A percentile compares a stretch with the other conserved stretches of the same genome.
These are phyloP conservation scores for Wickerhamiella lipophila DNA, from an alignment of 805 yeast genomes.

Conservation along the genomic window DNA sequence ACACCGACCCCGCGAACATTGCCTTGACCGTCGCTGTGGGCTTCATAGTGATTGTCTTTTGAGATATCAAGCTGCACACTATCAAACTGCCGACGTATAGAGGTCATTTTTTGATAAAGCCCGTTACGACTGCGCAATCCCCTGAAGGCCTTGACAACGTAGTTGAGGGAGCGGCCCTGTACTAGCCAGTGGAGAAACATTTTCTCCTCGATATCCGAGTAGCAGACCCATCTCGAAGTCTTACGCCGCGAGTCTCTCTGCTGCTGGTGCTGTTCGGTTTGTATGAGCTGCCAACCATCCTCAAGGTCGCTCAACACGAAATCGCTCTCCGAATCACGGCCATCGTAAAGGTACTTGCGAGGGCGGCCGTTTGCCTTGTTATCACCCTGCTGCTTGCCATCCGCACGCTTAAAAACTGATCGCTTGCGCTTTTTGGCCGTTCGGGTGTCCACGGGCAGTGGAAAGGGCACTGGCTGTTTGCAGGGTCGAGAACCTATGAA, in stretches of 20 bases:
- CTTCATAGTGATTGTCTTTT: background rate
- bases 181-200: conserved; percentile 9
- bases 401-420: background rate
- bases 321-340: background rate
- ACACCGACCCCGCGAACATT: background rate
- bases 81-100: background rate
- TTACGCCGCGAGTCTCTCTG: background rate
- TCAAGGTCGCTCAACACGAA: conserved; percentile 5
- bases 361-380: conserved; percentile 9
- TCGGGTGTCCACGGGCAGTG: background rate
- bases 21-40: background rate
- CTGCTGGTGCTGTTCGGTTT: background rate
- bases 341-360: background rate
- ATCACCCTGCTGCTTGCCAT: background rate
- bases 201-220: background rate
- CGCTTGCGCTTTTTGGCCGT: conserved; percentile 5
- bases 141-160: background rate
- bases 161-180: conserved; percentile 6
- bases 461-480: background rate
- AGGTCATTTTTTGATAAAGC: conserved; percentile 7
- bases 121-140: conserved; percentile 2
- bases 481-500: conserved; percentile 3
- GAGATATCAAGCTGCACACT: background rate
- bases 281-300: background rate
- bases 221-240: conserved; percentile 6